Percentiles rank a stretch among this genome's conserved stretches.
Evolutionary conservation across 2,329 filamentous ascomycete species (phyloP).

Genomic region (Pestalotiopsis sp.): DNA sequence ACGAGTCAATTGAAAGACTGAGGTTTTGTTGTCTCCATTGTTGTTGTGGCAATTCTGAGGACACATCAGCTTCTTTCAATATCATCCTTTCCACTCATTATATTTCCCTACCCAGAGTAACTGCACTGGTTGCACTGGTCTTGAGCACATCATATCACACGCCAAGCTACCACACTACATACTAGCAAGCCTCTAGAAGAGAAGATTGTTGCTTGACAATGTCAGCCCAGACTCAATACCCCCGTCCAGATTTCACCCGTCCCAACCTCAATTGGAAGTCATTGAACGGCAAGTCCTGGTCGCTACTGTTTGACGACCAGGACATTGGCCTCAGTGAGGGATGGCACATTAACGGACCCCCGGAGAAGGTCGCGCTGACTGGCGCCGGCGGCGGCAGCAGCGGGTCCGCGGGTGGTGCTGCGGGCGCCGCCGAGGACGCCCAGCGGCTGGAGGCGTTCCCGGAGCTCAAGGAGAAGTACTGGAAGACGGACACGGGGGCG

Average conservation of each 20-base stretch:
- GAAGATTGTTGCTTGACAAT: constrained; percentile 19
- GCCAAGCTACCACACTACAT: not conserved
- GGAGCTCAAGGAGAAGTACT: constrained; percentile 50
- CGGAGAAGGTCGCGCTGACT: constrained; percentile 39
- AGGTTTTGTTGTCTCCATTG: not conserved
- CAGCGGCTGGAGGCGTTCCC: constrained; percentile 53
- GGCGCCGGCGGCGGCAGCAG: constrained; percentile 17
- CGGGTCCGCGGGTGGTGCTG: constrained; percentile 12
- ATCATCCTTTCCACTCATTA: not conserved
- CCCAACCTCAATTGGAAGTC: constrained; percentile 58
- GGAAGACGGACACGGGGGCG: constrained; percentile 30
- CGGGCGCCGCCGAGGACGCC: constrained; percentile 37
- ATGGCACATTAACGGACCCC: constrained; percentile 59
- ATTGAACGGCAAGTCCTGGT: constrained; percentile 63
- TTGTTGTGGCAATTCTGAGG: not conserved
- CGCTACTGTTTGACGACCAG: constrained; percentile 67
- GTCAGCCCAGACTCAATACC: constrained; percentile 48
- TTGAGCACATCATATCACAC: not conserved
- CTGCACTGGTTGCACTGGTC: not conserved
- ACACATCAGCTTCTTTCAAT: not conserved
- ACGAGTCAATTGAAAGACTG: not conserved
- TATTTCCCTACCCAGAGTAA: not conserved
- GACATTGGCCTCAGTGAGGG: constrained; percentile 54
- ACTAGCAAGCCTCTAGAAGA: not conserved
- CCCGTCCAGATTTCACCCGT: constrained; percentile 67